Evolutionary conservation across 805 yeast species (phyloP), one percentile per base, ranked within the genome.

Genomic region (Ogataea henricii): DNA sequence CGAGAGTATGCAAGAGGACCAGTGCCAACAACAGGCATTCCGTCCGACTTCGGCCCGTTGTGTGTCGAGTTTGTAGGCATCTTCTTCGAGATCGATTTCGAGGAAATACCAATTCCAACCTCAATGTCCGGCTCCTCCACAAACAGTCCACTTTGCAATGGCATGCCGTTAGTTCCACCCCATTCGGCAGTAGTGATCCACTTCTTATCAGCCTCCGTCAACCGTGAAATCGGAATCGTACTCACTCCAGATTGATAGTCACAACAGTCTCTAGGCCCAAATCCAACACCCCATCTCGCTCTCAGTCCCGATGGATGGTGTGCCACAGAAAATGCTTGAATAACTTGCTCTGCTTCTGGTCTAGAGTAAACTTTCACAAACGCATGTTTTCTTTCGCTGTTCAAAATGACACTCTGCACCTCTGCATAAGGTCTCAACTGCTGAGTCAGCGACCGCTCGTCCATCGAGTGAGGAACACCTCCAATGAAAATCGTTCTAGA

Each of bases 261-360:
- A 66, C 96, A 89, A 73, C 98, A 92, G 67, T 94, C 98, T 72
- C 99, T 82, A 46, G 99, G 99, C 4, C 99, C 99, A 63, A 87
- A 94, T 1, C 99, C 99, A 53, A 94, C 98, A 56, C 98, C 99
- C 99, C 99, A 94, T 64, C 97, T 79, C 4, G 95, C 88, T 69
- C 98, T 81, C 57, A 94, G 73, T 29, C 70, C 65, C 52, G 83
- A 84, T 56, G 83, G 81, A 65, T 82, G 85, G 61, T 82, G 82
- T 48, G 63, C 59, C 35, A 67, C 67, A 25, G 77, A 78, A 70
- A 91, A 89, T 35, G 82, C 79, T 34, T 78, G 74, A 48, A 89
- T 77, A 12, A 90, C 90, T 51, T 75, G 79, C 65, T 88, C 97
- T 25, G 99, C 99, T 67, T 92, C 98, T 30, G 75, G 77, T 68